These are phyloP conservation scores for Flaveria ramosissima DNA, from an alignment of 129 eudicot genomes.

Conservation along the genomic window DNA sequence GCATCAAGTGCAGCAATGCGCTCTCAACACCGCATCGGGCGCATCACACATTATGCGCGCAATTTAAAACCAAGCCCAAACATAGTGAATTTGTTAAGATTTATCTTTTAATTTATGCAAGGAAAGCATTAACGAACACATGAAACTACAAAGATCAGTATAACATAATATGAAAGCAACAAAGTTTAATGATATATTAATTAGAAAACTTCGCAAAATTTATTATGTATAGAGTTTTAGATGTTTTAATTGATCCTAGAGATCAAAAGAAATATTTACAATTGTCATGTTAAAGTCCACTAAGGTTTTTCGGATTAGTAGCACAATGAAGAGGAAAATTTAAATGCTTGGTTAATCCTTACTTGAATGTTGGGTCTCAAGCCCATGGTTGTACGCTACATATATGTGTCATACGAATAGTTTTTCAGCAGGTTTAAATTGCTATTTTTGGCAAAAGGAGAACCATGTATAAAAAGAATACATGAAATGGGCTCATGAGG, in stretches of 20 bases:
- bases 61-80: background rate
- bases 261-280: no score
- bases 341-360: background rate
- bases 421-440: background rate
- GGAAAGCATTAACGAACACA: background rate
- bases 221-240: background rate
- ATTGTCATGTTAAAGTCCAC: background rate
- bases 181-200: no score
- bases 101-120: background rate
- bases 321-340: background rate
- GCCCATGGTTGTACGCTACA: background rate
- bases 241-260: background rate
- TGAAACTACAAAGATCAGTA: background rate
- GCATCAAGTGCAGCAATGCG: no score
- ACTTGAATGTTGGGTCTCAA: background rate
- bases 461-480: background rate
- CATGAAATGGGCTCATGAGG: background rate
- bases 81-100: conserved; percentile 1
- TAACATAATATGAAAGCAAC: no score
- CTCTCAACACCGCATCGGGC: no score
- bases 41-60: no score
- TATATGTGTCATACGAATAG: background rate
- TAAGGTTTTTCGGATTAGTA: background rate
- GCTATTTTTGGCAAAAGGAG: background rate
- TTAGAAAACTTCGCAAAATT: background rate